Conservation (phyloP, 495 filamentous ascomycete species). For the Aspergillus egyptiacus region DNA sequence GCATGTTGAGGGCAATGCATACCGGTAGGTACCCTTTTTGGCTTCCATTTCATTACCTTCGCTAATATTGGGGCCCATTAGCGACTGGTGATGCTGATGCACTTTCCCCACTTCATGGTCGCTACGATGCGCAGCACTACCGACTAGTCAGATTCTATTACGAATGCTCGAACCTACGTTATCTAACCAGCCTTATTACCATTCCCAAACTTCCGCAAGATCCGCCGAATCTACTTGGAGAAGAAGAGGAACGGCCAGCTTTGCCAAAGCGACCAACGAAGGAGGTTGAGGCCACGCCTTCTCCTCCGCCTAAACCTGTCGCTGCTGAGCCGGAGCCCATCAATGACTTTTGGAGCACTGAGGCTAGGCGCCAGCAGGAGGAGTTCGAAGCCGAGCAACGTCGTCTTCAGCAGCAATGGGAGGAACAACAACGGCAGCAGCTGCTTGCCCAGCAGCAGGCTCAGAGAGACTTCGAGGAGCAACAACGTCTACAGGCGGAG, state of each 20-base stretch:
- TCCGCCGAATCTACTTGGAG: conserved; percentile 78
- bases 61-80: conserved; percentile 26
- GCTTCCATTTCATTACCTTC: not conserved
- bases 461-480: conserved; percentile 90
- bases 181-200: conserved; percentile 91
- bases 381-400: conserved; percentile 92
- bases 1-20: conserved; percentile 95
- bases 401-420: conserved; percentile 75
- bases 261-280: conserved; percentile 73
- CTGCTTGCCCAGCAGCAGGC: conserved; percentile 74
- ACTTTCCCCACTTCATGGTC: conserved; percentile 75
- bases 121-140: conserved; percentile 94
- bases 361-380: conserved; percentile 81
- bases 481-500: conserved; percentile 80
- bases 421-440: conserved; percentile 69
- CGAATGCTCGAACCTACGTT: conserved; percentile 95
- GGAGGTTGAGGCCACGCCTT: conserved; percentile 52
- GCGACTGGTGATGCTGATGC: conserved; percentile 93
- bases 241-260: conserved; percentile 76
- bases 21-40: conserved; percentile 55
- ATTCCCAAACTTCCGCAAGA: conserved; percentile 94
- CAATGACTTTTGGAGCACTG: conserved; percentile 94
- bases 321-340: conserved; percentile 86
- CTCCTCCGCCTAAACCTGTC: conserved; percentile 60
- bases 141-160: conserved; percentile 97